Evolutionary conservation across 331 rosid species (phyloP).

Genomic region (Rosa hybrid): DNA sequence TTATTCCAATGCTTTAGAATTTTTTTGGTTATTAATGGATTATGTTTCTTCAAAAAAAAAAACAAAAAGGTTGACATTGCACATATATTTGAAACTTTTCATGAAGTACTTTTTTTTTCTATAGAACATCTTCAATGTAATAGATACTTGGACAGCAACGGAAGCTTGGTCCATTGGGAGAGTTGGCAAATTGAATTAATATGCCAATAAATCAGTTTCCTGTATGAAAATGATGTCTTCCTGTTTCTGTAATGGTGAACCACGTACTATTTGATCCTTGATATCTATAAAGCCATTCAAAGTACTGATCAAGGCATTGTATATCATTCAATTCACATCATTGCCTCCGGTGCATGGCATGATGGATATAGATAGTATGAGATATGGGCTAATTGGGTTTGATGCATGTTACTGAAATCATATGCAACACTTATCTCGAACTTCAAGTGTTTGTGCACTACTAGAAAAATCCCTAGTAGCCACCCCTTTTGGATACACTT

Average conservation of each 20-base stretch:
- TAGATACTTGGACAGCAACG: background rate
- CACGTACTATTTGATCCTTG: background rate
- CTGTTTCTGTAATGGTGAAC: background rate
- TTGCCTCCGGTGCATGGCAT: background rate
- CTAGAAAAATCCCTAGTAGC: too few relatives aligned
- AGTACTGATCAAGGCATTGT: background rate
- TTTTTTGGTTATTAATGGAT: too few relatives aligned
- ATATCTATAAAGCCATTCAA: background rate
- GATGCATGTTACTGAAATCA: too few relatives aligned
- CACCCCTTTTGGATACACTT: too few relatives aligned
- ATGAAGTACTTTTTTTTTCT: too few relatives aligned
- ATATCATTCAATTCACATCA: background rate
- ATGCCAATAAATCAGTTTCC: background rate
- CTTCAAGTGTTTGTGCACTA: too few relatives aligned
- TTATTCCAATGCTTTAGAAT: too few relatives aligned
- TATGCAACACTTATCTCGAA: background rate
- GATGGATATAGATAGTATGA: background rate
- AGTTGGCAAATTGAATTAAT: background rate
- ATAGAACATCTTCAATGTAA: background rate
- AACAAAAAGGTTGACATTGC: too few relatives aligned
- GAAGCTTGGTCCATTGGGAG: background rate
- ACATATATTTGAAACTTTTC: too few relatives aligned
- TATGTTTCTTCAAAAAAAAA: too few relatives aligned
- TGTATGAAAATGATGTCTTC: constrained; percentile 1
- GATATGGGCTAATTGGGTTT: background rate